Percentiles rank a stretch among this genome's conserved stretches.
phyloP scores from a whole-genome alignment of 805 yeast genomes.

The Yarrowia sp. region DNA sequence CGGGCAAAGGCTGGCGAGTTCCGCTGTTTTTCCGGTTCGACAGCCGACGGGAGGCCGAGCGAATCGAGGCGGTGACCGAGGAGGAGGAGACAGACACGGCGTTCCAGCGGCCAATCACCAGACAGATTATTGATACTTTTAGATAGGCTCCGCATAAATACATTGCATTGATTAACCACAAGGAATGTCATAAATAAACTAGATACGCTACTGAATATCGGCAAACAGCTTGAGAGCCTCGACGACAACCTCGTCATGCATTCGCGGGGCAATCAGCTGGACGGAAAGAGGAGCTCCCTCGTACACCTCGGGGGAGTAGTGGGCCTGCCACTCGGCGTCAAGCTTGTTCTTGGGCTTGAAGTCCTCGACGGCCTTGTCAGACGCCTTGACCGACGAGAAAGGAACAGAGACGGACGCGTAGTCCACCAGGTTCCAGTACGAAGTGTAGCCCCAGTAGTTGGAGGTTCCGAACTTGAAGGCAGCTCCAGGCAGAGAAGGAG shows the following conservation, averaged over 20 bases:
- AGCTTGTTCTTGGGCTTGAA: background rate
- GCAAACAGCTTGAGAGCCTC: constrained; percentile 2
- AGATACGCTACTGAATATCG: background rate
- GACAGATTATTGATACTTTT: constrained; percentile 28
- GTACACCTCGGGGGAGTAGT: background rate
- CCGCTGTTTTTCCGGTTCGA: constrained; percentile 34
- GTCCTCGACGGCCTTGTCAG: background rate
- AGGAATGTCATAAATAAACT: background rate
- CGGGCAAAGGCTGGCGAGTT: constrained; percentile 44
- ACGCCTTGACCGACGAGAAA: background rate
- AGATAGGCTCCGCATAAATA: constrained; percentile 4
- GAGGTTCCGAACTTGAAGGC: constrained; percentile 67
- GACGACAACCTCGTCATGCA: constrained; percentile 20
- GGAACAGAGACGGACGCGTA: constrained; percentile 53
- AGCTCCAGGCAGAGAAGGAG: constrained; percentile 51
- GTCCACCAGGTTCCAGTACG: constrained; percentile 70
- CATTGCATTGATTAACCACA: constrained; percentile 2
- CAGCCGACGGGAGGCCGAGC: constrained; percentile 11
- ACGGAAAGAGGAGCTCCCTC: constrained; percentile 14
- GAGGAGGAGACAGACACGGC: constrained; percentile 25
- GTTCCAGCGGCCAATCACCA: constrained; percentile 25
- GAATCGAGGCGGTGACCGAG: constrained; percentile 13
- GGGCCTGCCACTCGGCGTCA: constrained; percentile 21
- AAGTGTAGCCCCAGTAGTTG: constrained; percentile 77
- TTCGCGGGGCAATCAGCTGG: constrained; percentile 17